These are phyloP conservation scores for Xylaria telfairii DNA, from an alignment of 495 filamentous ascomycete species.

Conservation along the genomic window DNA sequence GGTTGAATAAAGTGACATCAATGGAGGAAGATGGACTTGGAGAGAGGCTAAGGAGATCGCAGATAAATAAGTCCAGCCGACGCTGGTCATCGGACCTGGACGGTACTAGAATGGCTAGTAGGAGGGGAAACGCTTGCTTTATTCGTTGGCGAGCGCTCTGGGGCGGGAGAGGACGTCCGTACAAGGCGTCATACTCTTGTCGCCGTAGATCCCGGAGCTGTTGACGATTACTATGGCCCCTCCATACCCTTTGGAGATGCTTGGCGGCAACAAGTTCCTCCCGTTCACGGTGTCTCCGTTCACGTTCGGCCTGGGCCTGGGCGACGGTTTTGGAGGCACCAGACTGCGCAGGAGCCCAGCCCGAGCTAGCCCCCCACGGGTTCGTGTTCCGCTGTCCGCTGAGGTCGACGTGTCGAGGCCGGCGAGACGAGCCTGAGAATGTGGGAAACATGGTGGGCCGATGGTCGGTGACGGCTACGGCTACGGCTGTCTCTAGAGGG, in stretches of 20 bases:
- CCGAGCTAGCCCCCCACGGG: slow-evolving; percentile 71
- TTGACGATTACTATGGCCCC: slow-evolving; percentile 73
- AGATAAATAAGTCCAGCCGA: slow-evolving; percentile 43
- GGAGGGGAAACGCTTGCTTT: slow-evolving; percentile 40
- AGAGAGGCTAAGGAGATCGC: slow-evolving; percentile 39
- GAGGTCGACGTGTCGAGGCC: slow-evolving; percentile 89
- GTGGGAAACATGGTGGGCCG: slow-evolving; percentile 75
- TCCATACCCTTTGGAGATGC: slow-evolving; percentile 81
- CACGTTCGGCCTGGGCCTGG: slow-evolving; percentile 83
- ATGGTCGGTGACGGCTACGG: neutral
- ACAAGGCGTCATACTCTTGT: slow-evolving; percentile 69
- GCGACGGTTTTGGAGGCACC: slow-evolving; percentile 79
- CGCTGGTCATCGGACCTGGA: slow-evolving; percentile 40
- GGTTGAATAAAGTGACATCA: slow-evolving; percentile 38
- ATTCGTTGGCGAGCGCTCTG: slow-evolving; percentile 34
- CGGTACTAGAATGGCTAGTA: slow-evolving; percentile 43
- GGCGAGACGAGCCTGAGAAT: slow-evolving; percentile 87
- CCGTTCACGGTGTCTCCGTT: slow-evolving; percentile 80
- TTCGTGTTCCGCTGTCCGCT: slow-evolving; percentile 78
- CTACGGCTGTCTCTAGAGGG: no score
- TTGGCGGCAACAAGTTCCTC: slow-evolving; percentile 76
- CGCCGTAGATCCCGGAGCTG: slow-evolving; percentile 64
- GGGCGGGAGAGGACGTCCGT: slow-evolving; percentile 24
- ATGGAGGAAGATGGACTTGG: slow-evolving; percentile 24
- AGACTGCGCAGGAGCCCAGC: slow-evolving; percentile 52